Base-by-base conservation (phyloP, 495 filamentous ascomycete species). In the Aspergillus leporis region DNA sequence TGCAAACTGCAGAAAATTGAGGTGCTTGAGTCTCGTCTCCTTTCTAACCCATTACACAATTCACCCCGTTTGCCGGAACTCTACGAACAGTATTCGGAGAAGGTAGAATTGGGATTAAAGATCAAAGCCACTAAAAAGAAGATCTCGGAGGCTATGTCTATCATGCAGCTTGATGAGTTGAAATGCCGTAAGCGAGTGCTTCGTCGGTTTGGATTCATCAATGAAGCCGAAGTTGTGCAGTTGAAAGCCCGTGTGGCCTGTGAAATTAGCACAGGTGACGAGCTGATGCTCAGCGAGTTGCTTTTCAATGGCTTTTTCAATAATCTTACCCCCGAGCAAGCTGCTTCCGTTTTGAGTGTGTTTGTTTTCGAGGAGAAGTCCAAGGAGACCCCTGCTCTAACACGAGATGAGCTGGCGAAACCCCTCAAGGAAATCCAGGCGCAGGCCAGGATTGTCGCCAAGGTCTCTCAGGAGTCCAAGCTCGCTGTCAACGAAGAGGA, bases 221-320 rank as follows among this genome's bases (percentile, higher is more conserved):
- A 96, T 73, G 94, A 97, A 34, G 81, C 84, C 21, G 94, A 97
- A 67, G 91, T 98, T 8, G 92, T 98, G 51, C 86, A 96, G 75
- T 81, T 97, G 65, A 98, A 98, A 77, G 94, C 92, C 7, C 86
- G 94, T 32, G 94, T 97, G 7, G 94, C 94, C 9, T 98, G 94
- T 74, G 94, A 98, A 78, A 98, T 98, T 57, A 93, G 90, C 65
- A 94, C 92, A 3, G 88, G 88, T 53, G 92, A 97, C 61, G 95
- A 98, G 66, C 78, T 98, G 25, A 85, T 98, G 64, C 83, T 98
- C 3, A 89, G 87, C 46, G 95, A 98, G 74, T 78, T 98, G 30
- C 82, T 98, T 5, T 97, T 98, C 78, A 95, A 97, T 72, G 85
- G 92, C 54, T 96, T 97, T 81, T 98, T 98, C 82, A 98, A 98